Percentiles rank a stretch among this genome's conserved stretches.
phyloP scores from a whole-genome alignment of 192 early-diverging fungal genomes.

The Piromyces sp. region DNA sequence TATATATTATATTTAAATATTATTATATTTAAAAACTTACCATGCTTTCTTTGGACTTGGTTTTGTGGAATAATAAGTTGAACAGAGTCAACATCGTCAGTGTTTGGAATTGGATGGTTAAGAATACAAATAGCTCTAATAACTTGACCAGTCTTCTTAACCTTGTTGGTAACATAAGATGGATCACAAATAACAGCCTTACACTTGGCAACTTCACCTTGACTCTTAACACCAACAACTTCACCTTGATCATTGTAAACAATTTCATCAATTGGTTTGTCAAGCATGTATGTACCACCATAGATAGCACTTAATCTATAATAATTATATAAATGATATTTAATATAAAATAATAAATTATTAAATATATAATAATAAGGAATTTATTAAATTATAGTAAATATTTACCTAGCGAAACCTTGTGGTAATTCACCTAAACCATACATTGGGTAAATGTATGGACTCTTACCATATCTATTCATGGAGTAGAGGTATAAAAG shows the following conservation, averaged over 20 bases:
- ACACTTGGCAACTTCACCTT: constrained; percentile 35
- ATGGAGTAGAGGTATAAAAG: constrained; percentile 84
- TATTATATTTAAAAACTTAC: constrained; percentile 8
- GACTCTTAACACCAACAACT: too few species aligned
- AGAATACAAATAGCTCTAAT: constrained; percentile 94
- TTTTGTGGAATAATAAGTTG: constrained; percentile 98
- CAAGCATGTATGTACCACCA: too few species aligned
- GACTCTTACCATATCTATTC: constrained; percentile 80
- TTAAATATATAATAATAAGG: too few species aligned
- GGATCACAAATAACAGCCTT: constrained; percentile 92
- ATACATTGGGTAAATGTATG: constrained; percentile 97
- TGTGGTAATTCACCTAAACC: constrained; percentile 97
- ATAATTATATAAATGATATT: too few species aligned
- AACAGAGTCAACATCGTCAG: constrained; percentile 64
- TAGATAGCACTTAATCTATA: too few species aligned
- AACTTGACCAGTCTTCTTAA: constrained; percentile 66
- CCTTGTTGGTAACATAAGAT: constrained; percentile 69
- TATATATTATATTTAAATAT: too few species aligned
- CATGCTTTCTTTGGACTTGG: constrained; percentile 76
- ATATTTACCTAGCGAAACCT: constrained; percentile 69
- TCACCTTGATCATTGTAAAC: too few species aligned
- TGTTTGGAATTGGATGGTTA: constrained; percentile 77
- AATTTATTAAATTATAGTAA: background rate
- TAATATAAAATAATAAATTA: too few species aligned
- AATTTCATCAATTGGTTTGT: too few species aligned